Evolutionary conservation across 2,329 filamentous ascomycete genomes (phyloP).

Genomic region (Huntiella abstrusa): DNA sequence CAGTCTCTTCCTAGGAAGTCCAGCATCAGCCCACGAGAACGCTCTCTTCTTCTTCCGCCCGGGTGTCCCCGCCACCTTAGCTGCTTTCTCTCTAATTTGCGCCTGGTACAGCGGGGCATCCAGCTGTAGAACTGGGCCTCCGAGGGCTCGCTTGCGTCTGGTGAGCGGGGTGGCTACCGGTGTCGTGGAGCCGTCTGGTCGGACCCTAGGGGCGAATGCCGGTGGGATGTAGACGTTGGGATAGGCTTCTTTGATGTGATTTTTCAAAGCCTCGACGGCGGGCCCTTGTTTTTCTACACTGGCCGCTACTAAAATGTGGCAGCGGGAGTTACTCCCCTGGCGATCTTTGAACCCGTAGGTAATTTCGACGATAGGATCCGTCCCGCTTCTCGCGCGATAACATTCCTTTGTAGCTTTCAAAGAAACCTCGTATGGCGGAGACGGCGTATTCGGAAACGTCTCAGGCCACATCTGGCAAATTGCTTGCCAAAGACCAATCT

Average conservation of each 20-base stretch:
- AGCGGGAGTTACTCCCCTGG: slow-evolving; percentile 25
- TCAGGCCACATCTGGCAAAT: slow-evolving; percentile 25
- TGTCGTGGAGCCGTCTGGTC: neutral
- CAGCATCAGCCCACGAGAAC: slow-evolving; percentile 10
- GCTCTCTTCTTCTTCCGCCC: slow-evolving; percentile 6
- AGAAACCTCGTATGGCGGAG: slow-evolving; percentile 22
- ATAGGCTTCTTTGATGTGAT: slow-evolving; percentile 27
- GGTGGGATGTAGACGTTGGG: slow-evolving; percentile 22
- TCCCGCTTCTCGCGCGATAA: slow-evolving; percentile 14
- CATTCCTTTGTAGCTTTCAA: slow-evolving; percentile 22
- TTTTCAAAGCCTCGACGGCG: slow-evolving; percentile 25
- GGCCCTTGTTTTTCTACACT: slow-evolving; percentile 24
- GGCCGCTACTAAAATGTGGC: slow-evolving; percentile 25
- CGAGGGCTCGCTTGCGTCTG: slow-evolving; percentile 11
- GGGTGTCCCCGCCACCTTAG: neutral
- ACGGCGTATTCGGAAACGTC: neutral
- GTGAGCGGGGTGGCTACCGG: slow-evolving; percentile 5
- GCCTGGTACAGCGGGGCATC: slow-evolving; percentile 32
- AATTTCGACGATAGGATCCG: slow-evolving; percentile 21
- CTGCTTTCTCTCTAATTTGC: slow-evolving; percentile 14
- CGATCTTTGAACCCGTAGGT: slow-evolving; percentile 25
- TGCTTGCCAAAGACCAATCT: slow-evolving; percentile 29
- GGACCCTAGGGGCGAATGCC: slow-evolving; percentile 4
- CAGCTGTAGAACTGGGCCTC: slow-evolving; percentile 26
- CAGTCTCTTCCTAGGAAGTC: slow-evolving; percentile 6